Base-by-base conservation (phyloP, 2,329 filamentous ascomycete species). In the Pyricularia grisea region DNA sequence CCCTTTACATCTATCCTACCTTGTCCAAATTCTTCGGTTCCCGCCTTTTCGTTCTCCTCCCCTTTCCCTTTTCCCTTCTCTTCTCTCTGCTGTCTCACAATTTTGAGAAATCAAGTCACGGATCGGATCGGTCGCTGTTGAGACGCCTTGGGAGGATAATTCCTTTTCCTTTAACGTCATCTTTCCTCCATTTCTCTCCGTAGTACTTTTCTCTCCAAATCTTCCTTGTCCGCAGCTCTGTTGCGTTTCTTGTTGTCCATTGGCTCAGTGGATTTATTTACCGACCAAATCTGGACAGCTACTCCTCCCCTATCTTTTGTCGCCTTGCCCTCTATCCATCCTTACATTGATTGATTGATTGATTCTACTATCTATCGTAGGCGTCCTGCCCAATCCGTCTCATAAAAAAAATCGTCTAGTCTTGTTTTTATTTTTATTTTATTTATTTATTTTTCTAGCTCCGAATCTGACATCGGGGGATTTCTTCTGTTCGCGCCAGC, bases 41-140 rank as follows among this genome's bases (percentile, higher is more conserved):
- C 68, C 70, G 71, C 69, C 70, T 63, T 70, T 69, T 71, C 50
- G 66, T 66, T 69, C 67, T 64, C 60, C 67, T 71, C 68, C 67
- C 69, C 42, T 65, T 50, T 27, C 30, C 14, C 33, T 5, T 36
- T 12, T 36, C 33, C 14, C 33, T 36, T 14, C 33, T 36, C 33
- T 14, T 68, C 66, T 61, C 67, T 71, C 68, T 27, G 14, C 70
- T 30, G 17, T 68, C 68, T 50, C 42, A 65, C 55, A 28, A 58
- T 68, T 67, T 64, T 64, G 33, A 36, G 33, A 14, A 36, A 36
- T 68, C 66, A 67, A 36, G 33, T 36, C 66, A 28, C 58, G 55
- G 50, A 73, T 75, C 75, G 74, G 77, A 76, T 75, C 75, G 74
- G 77, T 77, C 76, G 75, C 71, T 76, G 77, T 74, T 76, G 79